A percentile compares a stretch with the other conserved stretches of the same genome.
Conservation (phyloP, 176 grass and related monocot genomes). For the Pontederia crassipes region DNA sequence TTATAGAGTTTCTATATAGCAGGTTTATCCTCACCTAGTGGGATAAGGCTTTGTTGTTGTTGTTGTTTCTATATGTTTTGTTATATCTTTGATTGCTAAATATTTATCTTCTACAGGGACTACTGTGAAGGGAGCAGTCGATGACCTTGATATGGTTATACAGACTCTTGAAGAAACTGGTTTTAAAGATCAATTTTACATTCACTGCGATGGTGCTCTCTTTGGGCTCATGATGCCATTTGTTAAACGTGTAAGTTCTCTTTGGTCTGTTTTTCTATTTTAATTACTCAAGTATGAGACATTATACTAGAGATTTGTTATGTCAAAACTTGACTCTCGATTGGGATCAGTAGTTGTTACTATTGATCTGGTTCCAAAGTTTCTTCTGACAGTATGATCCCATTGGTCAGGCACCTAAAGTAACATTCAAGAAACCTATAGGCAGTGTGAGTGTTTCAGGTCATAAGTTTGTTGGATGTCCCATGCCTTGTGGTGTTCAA, state of each 20-base stretch:
- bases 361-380: neutral
- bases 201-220: conserved; percentile 83
- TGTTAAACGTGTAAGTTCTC: conserved; percentile 51
- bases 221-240: conserved; percentile 92
- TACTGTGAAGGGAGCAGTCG: conserved; percentile 77
- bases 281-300: neutral
- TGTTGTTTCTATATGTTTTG: neutral
- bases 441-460: conserved; percentile 72
- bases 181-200: conserved; percentile 69
- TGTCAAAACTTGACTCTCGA: neutral
- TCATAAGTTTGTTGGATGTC: conserved; percentile 84
- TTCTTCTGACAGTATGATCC: neutral
- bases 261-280: neutral
- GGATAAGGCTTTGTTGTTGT: too few relatives aligned
- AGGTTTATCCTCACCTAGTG: too few relatives aligned
- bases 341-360: conserved; percentile 3
- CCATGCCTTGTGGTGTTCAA: conserved; percentile 84
- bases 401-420: conserved; percentile 54
- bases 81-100: neutral
- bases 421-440: conserved; percentile 75
- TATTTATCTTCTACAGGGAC: conserved; percentile 43
- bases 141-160: conserved; percentile 80
- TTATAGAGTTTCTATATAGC: neutral
- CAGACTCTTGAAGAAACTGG: conserved; percentile 70
- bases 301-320: neutral